Conservation (phyloP, 2,329 filamentous ascomycete genomes). For the Pestalotiopsis sp. region DNA sequence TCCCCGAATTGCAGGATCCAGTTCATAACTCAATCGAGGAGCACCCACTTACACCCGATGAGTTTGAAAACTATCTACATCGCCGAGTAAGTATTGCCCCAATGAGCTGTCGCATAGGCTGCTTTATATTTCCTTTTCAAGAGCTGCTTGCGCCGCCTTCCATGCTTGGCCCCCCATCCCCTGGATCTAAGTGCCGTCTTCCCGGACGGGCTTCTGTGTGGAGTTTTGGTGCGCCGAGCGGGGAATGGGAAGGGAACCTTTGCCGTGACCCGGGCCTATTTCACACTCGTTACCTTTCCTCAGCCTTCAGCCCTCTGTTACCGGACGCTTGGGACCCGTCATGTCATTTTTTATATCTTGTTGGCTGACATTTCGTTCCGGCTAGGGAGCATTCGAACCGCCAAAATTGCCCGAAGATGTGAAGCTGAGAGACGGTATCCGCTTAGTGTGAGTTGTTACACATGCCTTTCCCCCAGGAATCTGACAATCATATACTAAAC, state of each 20-base stretch:
- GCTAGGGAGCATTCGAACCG: constrained; percentile 56
- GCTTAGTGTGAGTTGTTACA: constrained; percentile 52
- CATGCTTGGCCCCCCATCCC: not conserved
- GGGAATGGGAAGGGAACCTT: constrained; percentile 1
- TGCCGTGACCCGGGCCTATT: not conserved
- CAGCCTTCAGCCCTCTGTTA: not conserved
- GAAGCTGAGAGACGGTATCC: constrained; percentile 52
- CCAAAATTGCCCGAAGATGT: constrained; percentile 45
- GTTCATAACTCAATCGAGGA: constrained; percentile 53
- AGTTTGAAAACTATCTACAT: constrained; percentile 61
- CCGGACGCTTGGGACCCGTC: not conserved
- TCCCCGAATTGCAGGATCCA: constrained; percentile 43
- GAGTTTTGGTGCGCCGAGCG: constrained; percentile 7
- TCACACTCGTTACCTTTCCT: not conserved
- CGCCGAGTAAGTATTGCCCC: constrained; percentile 44
- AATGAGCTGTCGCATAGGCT: not conserved
- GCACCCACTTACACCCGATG: constrained; percentile 53
- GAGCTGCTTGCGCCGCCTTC: not conserved
- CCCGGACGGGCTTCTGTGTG: constrained; percentile 1
- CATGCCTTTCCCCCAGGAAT: not conserved
- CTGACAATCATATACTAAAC: not conserved
- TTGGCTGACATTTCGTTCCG: not conserved
- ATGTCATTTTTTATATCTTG: not conserved
- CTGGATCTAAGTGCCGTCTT: constrained; percentile 6
- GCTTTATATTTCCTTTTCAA: not conserved